phyloP scores from a whole-genome alignment of 495 filamentous ascomycete species.

The Xylaria intraflava region DNA sequence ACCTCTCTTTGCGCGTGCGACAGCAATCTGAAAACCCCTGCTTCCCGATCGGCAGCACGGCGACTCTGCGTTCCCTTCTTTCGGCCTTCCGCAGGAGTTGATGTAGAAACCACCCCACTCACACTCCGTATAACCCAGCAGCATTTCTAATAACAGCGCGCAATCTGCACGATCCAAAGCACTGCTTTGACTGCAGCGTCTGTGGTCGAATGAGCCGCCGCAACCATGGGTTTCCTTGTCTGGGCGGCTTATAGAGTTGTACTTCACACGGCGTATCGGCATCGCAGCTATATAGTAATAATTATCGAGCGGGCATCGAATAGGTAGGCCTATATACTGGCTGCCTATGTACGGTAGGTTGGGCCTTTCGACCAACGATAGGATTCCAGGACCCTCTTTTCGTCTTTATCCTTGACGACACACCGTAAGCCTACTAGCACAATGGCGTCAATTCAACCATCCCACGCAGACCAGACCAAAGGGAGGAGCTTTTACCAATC shows the following conservation, averaged over 20 bases:
- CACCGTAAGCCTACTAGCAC: not conserved
- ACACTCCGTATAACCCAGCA: not conserved
- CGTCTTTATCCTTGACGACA: too few relatives aligned
- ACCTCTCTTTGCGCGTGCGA: not conserved
- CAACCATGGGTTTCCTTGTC: not conserved
- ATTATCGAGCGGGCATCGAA: too few relatives aligned
- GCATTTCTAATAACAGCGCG: not conserved
- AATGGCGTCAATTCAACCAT: not conserved
- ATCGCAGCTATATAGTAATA: not conserved
- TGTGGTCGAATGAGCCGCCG: not conserved
- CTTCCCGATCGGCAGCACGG: constrained; percentile 6
- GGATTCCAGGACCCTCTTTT: too few relatives aligned
- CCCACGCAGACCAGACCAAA: not conserved
- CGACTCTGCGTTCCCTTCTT: constrained; percentile 4
- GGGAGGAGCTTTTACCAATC: not conserved
- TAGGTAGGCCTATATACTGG: not conserved
- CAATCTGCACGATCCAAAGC: not conserved
- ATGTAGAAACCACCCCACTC: constrained; percentile 6
- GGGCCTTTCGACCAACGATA: too few relatives aligned
- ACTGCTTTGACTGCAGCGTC: not conserved
- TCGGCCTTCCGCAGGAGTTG: constrained; percentile 2
- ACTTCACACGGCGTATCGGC: not conserved
- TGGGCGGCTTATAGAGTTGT: not conserved
- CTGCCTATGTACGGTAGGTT: not conserved
- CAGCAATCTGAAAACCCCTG: constrained; percentile 4